Conservation (phyloP, 495 filamentous ascomycete species). For the Neurospora sublineolata region DNA sequence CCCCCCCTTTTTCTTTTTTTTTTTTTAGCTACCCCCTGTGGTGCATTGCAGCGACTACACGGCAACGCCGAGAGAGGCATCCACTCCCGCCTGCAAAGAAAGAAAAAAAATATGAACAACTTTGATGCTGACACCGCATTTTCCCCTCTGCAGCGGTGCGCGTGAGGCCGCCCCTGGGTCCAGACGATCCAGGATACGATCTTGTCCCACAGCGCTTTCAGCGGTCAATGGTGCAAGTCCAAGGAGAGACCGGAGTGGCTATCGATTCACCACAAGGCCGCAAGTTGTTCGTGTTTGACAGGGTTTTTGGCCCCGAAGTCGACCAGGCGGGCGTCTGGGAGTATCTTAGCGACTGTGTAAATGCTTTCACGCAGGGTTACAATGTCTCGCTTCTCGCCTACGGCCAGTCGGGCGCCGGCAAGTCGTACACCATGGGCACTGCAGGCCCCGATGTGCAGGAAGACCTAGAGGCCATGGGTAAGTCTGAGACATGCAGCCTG, state of each 20-base stretch:
- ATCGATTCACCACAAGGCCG: slow-evolving; percentile 85
- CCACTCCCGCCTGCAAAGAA: slow-evolving; percentile 9
- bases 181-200: slow-evolving; percentile 83
- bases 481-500: slow-evolving; percentile 11
- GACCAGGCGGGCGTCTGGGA: slow-evolving; percentile 90
- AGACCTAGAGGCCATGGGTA: slow-evolving; percentile 70
- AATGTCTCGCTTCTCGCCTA: slow-evolving; percentile 98
- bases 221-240: slow-evolving; percentile 81
- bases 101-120: slow-evolving; percentile 8
- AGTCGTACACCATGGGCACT: slow-evolving; percentile 99
- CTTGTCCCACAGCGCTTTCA: slow-evolving; percentile 94
- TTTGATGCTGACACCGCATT: slow-evolving; percentile 12
- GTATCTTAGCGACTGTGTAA: slow-evolving; percentile 82
- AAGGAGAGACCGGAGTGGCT: slow-evolving; percentile 68
- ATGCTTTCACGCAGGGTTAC: slow-evolving; percentile 88
- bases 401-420: slow-evolving; percentile 98
- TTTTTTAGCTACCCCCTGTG: not conserved
- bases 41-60: not conserved
- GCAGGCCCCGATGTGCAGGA: slow-evolving; percentile 75
- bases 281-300: slow-evolving; percentile 92
- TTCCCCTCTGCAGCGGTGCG: slow-evolving; percentile 58
- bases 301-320: slow-evolving; percentile 77
- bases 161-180: slow-evolving; percentile 76
- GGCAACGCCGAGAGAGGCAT: not conserved
- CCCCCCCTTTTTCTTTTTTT: no score